These are phyloP conservation scores for Exophiala spinifera DNA, from an alignment of 2,329 filamentous ascomycete genomes.

Conservation along the genomic window DNA sequence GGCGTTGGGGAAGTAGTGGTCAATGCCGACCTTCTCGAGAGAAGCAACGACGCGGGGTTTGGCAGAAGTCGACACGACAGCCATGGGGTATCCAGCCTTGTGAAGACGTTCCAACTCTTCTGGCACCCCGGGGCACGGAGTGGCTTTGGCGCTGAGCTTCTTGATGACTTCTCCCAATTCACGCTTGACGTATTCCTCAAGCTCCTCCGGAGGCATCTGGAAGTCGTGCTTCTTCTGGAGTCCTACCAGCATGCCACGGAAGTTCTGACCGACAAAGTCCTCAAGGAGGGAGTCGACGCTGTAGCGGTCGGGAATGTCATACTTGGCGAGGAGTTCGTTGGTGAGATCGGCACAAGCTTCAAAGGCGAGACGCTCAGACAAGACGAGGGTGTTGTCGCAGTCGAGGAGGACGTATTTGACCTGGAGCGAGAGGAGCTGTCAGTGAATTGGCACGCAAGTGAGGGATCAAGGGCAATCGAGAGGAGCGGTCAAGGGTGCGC, in stretches of 20 bases:
- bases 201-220: constrained; percentile 63
- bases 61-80: constrained; percentile 79
- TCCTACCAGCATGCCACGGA: constrained; percentile 72
- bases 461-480: not conserved
- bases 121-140: constrained; percentile 68
- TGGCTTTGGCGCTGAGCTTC: constrained; percentile 68
- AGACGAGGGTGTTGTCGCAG: constrained; percentile 84
- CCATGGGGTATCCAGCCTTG: constrained; percentile 64
- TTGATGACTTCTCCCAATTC: constrained; percentile 83
- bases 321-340: constrained; percentile 76
- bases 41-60: constrained; percentile 75
- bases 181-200: constrained; percentile 70
- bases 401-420: constrained; percentile 73
- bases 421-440: constrained; percentile 34
- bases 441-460: constrained; percentile 1
- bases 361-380: constrained; percentile 88
- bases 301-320: constrained; percentile 66
- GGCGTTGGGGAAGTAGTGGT: constrained; percentile 72
- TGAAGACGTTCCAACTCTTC: constrained; percentile 65
- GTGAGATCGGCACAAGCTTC: constrained; percentile 88
- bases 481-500: constrained; percentile 12
- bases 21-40: constrained; percentile 76
- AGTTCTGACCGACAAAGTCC: constrained; percentile 93
- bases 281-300: constrained; percentile 74
- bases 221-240: constrained; percentile 78